Percentiles rank a stretch among this genome's conserved stretches.
These are phyloP conservation scores for Pyrenula massariospora DNA, from an alignment of 495 filamentous ascomycete genomes.

Conservation along the genomic window DNA sequence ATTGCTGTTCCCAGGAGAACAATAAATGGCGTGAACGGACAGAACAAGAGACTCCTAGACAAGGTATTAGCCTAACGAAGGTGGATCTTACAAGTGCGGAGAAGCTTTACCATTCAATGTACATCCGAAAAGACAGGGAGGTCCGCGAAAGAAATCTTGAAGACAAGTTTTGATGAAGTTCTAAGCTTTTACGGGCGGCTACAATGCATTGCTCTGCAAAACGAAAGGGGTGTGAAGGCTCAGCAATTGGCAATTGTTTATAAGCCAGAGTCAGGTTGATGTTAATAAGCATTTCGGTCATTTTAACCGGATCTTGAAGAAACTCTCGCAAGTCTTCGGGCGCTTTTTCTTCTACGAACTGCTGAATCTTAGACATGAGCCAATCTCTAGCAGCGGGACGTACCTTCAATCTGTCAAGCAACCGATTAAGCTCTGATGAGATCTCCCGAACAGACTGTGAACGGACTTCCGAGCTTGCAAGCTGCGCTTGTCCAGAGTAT, in stretches of 20 bases:
- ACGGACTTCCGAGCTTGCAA: background rate
- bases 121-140: slow-evolving; percentile 2
- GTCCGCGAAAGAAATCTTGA: background rate
- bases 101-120: slow-evolving; percentile 3
- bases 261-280: slow-evolving; percentile 1
- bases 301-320: background rate
- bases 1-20: slow-evolving; percentile 3
- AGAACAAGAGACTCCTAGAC: slow-evolving; percentile 4
- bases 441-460: background rate
- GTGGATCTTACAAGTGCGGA: background rate
- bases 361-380: too few species aligned
- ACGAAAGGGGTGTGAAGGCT: slow-evolving; percentile 1
- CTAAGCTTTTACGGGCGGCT: slow-evolving; percentile 1
- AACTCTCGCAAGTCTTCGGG: background rate
- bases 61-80: background rate
- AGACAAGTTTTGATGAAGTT: slow-evolving; percentile 1
- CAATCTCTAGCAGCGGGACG: background rate
- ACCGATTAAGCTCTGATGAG: background rate
- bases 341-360: background rate
- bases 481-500: slow-evolving; percentile 3
- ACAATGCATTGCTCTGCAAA: slow-evolving; percentile 3
- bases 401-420: background rate
- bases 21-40: slow-evolving; percentile 6
- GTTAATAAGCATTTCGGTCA: background rate
- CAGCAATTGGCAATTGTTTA: background rate